Percentiles rank a stretch among this genome's conserved stretches.
Conservation (phyloP, 2,329 filamentous ascomycete species). For the Xylaria hypoxylon region DNA sequence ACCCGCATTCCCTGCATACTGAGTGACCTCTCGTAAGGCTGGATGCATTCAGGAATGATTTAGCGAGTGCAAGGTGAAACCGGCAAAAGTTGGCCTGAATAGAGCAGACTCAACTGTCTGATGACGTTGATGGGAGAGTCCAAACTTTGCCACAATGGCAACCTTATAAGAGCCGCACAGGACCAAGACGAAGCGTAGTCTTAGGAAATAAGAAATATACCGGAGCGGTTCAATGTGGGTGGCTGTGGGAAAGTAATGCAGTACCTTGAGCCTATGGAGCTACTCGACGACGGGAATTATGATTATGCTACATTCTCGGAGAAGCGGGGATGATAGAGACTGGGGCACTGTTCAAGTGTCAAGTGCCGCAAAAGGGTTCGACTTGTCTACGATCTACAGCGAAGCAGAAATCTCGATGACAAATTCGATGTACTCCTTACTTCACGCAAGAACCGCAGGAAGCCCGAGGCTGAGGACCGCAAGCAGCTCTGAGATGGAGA, state of each 20-base stretch:
- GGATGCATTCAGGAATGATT: not conserved
- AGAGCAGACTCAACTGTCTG: not conserved
- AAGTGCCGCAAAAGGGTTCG: slow-evolving; percentile 10
- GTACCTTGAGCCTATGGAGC: slow-evolving; percentile 22
- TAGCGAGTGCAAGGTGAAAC: not conserved
- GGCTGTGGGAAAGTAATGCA: slow-evolving; percentile 30
- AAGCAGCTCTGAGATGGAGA: slow-evolving; percentile 10
- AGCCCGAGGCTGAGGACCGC: slow-evolving; percentile 20
- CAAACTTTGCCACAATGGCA: not conserved
- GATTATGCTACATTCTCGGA: slow-evolving; percentile 27
- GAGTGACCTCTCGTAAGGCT: not conserved
- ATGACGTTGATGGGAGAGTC: not conserved
- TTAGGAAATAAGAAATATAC: slow-evolving; percentile 16
- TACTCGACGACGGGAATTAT: slow-evolving; percentile 21
- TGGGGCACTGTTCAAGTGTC: slow-evolving; percentile 10
- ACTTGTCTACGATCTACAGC: slow-evolving; percentile 18
- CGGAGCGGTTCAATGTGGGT: slow-evolving; percentile 15
- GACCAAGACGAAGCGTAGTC: not conserved
- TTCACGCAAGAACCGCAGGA: not conserved
- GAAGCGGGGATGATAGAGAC: slow-evolving; percentile 33
- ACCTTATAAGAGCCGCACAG: slow-evolving; percentile 5
- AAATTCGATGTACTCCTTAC: slow-evolving; percentile 9
- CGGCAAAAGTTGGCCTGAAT: not conserved
- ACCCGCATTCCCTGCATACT: slow-evolving; percentile 49
- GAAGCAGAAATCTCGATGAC: slow-evolving; percentile 5